Percentiles rank a stretch among this genome's conserved stretches.
Conservation (phyloP, 2,329 filamentous ascomycete genomes). For the Zymoseptoria passerinii region DNA sequence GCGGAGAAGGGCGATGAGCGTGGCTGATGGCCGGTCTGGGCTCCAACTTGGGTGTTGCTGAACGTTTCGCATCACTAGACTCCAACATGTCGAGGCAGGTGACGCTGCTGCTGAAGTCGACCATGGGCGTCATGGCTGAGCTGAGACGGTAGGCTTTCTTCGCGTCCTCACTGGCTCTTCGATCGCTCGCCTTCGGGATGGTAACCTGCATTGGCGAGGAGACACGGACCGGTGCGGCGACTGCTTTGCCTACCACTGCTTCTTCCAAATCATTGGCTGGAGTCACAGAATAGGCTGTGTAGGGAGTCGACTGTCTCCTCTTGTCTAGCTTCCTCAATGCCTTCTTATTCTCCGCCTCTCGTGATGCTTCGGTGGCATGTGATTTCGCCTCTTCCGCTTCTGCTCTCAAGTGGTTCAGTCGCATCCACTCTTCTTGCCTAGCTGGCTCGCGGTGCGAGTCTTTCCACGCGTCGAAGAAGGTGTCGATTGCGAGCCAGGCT, state of each 20-base stretch:
- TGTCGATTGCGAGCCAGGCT: conserved; percentile 7
- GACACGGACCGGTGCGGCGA: neutral
- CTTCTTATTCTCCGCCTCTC: neutral
- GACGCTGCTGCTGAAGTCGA: neutral
- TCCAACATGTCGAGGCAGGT: neutral
- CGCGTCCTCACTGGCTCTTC: neutral
- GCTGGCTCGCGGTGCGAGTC: neutral
- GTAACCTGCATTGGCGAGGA: neutral
- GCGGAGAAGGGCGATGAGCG: neutral
- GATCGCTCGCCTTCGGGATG: neutral
- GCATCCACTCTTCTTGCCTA: neutral
- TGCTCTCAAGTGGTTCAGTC: neutral
- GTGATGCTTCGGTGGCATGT: neutral
- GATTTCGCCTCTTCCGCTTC: neutral
- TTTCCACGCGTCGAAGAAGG: conserved; percentile 12
- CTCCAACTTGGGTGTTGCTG: neutral
- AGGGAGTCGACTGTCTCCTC: neutral
- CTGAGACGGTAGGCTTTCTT: neutral
- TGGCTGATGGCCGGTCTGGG: neutral
- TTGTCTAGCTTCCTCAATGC: neutral
- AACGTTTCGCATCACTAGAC: neutral
- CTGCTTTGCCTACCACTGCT: neutral
- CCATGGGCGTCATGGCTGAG: neutral
- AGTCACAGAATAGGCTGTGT: neutral
- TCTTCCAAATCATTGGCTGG: neutral